phyloP scores from a whole-genome alignment of 2,329 filamentous ascomycete species.

The Fusarium sp. region DNA sequence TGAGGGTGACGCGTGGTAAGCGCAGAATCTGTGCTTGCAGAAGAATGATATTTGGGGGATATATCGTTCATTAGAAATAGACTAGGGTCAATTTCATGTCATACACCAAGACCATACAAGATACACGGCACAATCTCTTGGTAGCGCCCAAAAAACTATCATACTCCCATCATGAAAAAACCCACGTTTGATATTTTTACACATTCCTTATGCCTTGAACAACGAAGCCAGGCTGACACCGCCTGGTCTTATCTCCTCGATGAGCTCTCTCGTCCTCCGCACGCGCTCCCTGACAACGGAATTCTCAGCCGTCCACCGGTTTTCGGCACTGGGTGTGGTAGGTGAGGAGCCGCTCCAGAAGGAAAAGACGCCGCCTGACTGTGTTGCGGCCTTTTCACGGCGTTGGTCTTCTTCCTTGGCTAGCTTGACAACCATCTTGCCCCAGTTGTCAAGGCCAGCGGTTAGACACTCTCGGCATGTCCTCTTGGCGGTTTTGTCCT shows the following conservation, averaged over 20 bases:
- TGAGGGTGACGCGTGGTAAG: slow-evolving; percentile 1
- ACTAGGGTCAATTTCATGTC: slow-evolving; percentile 25
- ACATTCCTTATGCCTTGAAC: slow-evolving; percentile 51
- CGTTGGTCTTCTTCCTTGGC: slow-evolving; percentile 59
- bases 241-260: slow-evolving; percentile 58
- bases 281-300: slow-evolving; percentile 62
- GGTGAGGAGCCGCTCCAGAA: slow-evolving; percentile 51
- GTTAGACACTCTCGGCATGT: slow-evolving; percentile 80
- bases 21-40: not conserved
- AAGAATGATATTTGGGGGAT: not conserved
- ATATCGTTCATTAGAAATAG: slow-evolving; percentile 33
- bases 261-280: slow-evolving; percentile 59
- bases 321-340: slow-evolving; percentile 39
- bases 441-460: slow-evolving; percentile 82
- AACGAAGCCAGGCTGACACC: slow-evolving; percentile 47
- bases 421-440: slow-evolving; percentile 75
- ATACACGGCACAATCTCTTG: slow-evolving; percentile 32
- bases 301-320: slow-evolving; percentile 63
- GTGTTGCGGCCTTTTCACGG: slow-evolving; percentile 46
- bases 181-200: slow-evolving; percentile 13
- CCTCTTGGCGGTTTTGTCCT: slow-evolving; percentile 49
- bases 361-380: slow-evolving; percentile 45
- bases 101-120: slow-evolving; percentile 18
- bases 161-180: slow-evolving; percentile 7
- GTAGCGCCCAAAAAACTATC: slow-evolving; percentile 7